phyloP scores from a whole-genome alignment of 2,329 filamentous ascomycete species.

The Penicillium sp. region DNA sequence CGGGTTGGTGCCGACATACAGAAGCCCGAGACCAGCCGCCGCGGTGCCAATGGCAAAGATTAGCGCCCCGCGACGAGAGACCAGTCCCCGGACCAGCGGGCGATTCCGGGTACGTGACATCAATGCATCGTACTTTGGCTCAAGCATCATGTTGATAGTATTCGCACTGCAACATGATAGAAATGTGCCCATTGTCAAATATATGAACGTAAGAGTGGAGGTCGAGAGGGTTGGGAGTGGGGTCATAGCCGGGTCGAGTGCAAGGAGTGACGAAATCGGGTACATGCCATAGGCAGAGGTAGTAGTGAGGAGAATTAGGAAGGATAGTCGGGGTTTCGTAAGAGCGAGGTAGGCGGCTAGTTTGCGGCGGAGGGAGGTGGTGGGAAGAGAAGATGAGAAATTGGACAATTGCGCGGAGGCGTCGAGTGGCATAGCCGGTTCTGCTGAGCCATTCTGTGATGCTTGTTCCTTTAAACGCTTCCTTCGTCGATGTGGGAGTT shows the following conservation, averaged over 20 bases:
- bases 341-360: conserved; percentile 83
- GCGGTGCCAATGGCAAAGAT: conserved; percentile 78
- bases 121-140: conserved; percentile 82
- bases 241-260: conserved; percentile 71
- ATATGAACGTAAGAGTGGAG: conserved; percentile 86
- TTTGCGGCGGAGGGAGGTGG: conserved; percentile 63
- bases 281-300: conserved; percentile 92
- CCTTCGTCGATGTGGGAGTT: conserved; percentile 47
- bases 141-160: conserved; percentile 95
- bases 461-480: conserved; percentile 44
- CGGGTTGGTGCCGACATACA: conserved; percentile 91
- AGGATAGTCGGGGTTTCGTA: conserved; percentile 90
- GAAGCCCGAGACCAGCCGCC: conserved; percentile 65
- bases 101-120: conserved; percentile 94
- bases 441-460: conserved; percentile 24
- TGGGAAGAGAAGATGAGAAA: conserved; percentile 59
- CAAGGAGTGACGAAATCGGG: conserved; percentile 83
- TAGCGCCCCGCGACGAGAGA: conserved; percentile 70
- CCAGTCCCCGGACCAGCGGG: conserved; percentile 79
- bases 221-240: conserved; percentile 62
- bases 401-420: conserved; percentile 63
- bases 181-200: conserved; percentile 86
- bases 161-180: conserved; percentile 91
- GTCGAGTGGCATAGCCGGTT: conserved; percentile 55
- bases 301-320: conserved; percentile 86